Percentiles rank a stretch among this genome's conserved stretches.
phyloP scores from a whole-genome alignment of 208 protist species.

The Angomonas ambiguus region DNA sequence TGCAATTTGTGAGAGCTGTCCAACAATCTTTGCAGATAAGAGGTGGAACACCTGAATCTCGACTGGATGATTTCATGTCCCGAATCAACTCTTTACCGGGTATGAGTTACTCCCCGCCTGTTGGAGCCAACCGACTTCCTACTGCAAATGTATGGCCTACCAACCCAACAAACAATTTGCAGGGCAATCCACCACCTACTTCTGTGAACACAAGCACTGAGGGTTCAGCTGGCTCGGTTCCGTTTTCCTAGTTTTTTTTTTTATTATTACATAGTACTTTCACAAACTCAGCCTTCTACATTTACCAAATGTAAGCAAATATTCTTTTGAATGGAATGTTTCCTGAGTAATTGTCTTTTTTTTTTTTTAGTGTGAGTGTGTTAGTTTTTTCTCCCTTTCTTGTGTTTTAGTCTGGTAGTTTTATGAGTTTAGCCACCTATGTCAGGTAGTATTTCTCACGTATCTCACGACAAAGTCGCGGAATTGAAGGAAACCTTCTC shows the following conservation, averaged over 20 bases:
- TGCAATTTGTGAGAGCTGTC: conserved; percentile 32
- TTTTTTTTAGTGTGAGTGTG: neutral
- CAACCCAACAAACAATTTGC: neutral
- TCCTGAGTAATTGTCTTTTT: neutral
- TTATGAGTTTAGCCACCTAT: neutral
- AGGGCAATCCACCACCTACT: neutral
- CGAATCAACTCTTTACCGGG: conserved; percentile 19
- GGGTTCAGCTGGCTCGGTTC: neutral
- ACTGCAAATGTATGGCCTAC: conserved; percentile 1
- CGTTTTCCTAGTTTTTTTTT: neutral
- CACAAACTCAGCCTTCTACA: too few relatives aligned
- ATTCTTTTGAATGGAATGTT: neutral
- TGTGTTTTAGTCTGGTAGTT: neutral
- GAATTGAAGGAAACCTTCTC: conserved; percentile 62
- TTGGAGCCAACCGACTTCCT: neutral
- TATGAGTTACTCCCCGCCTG: conserved; percentile 2
- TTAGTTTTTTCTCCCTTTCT: conserved; percentile 13
- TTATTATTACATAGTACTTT: neutral
- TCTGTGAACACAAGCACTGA: neutral
- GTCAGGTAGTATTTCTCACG: neutral
- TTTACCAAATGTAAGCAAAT: too few relatives aligned
- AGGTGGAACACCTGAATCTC: conserved; percentile 23
- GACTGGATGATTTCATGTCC: conserved; percentile 62
- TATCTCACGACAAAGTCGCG: conserved; percentile 49
- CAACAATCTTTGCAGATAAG: conserved; percentile 28